Base-by-base conservation (phyloP, 2,329 filamentous ascomycete species). In the Xylariaceae sp. region DNA sequence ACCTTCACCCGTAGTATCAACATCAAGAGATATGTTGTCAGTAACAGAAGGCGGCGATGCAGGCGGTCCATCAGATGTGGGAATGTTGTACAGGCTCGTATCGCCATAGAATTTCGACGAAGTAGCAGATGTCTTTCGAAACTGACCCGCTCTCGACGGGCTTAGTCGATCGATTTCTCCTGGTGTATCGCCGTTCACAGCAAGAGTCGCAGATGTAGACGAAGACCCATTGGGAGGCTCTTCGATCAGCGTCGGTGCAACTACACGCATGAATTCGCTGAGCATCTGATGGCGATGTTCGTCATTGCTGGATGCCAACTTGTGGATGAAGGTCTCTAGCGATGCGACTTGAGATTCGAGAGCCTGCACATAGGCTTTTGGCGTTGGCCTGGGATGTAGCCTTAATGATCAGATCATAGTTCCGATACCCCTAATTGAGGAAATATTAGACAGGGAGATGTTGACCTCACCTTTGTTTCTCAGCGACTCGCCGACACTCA, bases 91-190 rank as follows among this genome's bases (percentile, higher is more conserved):
- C 16, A 73, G 64, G 49, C 72, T 74, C 14, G 72, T 74, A 14
- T 70, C 66, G 6, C 73, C 72, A 55, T 72, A 76, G 58, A 74
- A 75, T 46, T 74, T 70, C 3, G 69, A 60, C 5, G 67, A 63
- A 32, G 65, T 68, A 16, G 69, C 67, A 32, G 65, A 64, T 6
- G 61, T 57, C 46, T 64, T 67, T 25, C 65, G 62, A 38, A 71
- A 59, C 16, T 69, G 67, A 4, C 71, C 66, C 20, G 68, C 58
- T 21, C 61, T 54, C 11, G 59, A 57, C 10, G 60, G 56, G 19
- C 59, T 60, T n/a, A 64, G 48, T 17, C 63, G 55, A n/a, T 54
- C 47, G 16, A 54, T 50, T 32, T 32, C 27, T 32, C 5, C 16
- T 4, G 27, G 27, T 5, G 4, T 5, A 12, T 54, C 45, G 34